A percentile compares a stretch with the other conserved stretches of the same genome.
Conservation (phyloP, 2,329 filamentous ascomycete genomes). For the Cercospora sesami region DNA sequence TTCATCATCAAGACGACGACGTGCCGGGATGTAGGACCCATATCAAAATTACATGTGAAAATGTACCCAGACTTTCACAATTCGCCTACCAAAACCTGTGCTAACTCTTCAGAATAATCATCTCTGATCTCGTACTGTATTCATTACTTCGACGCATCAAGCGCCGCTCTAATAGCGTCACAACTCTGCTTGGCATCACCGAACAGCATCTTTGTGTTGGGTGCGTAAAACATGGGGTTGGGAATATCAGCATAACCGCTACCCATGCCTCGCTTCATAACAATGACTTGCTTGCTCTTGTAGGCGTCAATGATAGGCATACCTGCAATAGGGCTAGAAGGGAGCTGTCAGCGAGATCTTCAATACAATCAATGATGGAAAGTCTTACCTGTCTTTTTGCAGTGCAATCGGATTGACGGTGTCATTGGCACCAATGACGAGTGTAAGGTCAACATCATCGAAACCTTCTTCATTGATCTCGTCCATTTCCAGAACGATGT, state of each 20-base stretch:
- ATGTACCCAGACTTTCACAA: no score
- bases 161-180: slow-evolving; percentile 38
- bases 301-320: slow-evolving; percentile 92
- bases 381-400: slow-evolving; percentile 61
- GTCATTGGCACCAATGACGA: slow-evolving; percentile 86
- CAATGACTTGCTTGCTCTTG: slow-evolving; percentile 90
- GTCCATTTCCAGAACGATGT: slow-evolving; percentile 92
- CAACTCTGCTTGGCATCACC: slow-evolving; percentile 71
- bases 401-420: slow-evolving; percentile 89
- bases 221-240: slow-evolving; percentile 80
- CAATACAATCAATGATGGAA: not conserved
- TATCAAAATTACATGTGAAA: no score
- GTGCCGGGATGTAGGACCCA: not conserved
- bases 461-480: slow-evolving; percentile 90
- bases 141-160: slow-evolving; percentile 29
- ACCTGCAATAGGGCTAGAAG: slow-evolving; percentile 71
- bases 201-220: slow-evolving; percentile 83
- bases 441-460: slow-evolving; percentile 75
- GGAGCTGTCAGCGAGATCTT: slow-evolving; percentile 18
- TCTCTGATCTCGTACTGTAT: not conserved
- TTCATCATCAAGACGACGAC: not conserved
- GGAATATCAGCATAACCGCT: slow-evolving; percentile 88
- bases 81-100: not conserved
- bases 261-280: slow-evolving; percentile 89
- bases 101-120: not conserved